phyloP scores from a whole-genome alignment of 164 flowering plant genomes.

The Macadamia integrifolia region DNA sequence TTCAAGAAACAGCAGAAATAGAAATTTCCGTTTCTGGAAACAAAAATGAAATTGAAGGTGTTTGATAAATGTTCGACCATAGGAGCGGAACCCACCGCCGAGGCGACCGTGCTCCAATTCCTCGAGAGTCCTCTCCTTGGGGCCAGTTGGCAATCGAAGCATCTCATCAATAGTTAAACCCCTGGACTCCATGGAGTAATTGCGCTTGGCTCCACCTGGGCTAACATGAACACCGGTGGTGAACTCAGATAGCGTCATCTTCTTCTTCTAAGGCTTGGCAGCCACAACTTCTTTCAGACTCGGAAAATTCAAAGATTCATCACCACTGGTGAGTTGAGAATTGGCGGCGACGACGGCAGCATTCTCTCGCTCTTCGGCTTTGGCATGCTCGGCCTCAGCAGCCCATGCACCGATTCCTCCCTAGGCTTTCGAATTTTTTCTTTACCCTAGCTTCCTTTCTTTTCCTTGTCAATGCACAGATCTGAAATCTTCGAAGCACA shows the following conservation, averaged over 20 bases:
- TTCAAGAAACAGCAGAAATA: too few species aligned
- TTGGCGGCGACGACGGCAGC: slow-evolving; percentile 10
- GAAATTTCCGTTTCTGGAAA: too few species aligned
- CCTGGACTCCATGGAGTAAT: slow-evolving; percentile 19
- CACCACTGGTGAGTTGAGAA: neutral
- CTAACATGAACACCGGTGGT: slow-evolving; percentile 19
- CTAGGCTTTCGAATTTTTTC: slow-evolving; percentile 32
- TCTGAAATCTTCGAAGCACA: too few species aligned
- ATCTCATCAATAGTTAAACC: slow-evolving; percentile 65
- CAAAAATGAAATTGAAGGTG: too few species aligned
- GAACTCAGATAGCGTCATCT: slow-evolving; percentile 55
- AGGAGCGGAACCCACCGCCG: too few species aligned
- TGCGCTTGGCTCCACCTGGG: slow-evolving; percentile 21
- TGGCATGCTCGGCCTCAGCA: slow-evolving; percentile 35
- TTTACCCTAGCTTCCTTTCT: neutral
- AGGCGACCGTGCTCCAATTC: too few species aligned
- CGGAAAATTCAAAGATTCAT: slow-evolving; percentile 41
- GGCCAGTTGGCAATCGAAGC: slow-evolving; percentile 15
- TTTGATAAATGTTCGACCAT: too few species aligned
- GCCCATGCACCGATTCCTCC: slow-evolving; percentile 38
- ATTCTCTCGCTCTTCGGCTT: slow-evolving; percentile 28
- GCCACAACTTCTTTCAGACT: slow-evolving; percentile 3
- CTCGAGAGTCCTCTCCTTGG: too few species aligned
- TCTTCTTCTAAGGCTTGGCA: slow-evolving; percentile 52
- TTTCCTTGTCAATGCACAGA: too few species aligned